Evolutionary conservation across 441 rosid genomes (phyloP), one percentile per base, ranked within the genome.

Genomic region (Eruca vesicaria): DNA sequence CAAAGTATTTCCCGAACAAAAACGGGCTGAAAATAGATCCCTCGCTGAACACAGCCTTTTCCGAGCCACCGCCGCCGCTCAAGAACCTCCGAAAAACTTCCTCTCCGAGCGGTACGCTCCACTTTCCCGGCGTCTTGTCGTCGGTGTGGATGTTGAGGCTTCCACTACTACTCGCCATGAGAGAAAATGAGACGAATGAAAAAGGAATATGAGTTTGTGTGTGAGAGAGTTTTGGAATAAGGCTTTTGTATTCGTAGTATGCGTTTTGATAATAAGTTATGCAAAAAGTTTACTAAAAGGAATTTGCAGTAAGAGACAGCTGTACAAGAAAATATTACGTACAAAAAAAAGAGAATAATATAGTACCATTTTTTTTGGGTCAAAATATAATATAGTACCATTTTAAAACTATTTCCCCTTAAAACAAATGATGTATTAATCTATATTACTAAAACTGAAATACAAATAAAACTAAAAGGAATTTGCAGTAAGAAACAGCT

Each of bases 1-100:
- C 98, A 41, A 94, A 94, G 80, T 79, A 94, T 61, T 94, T 92
- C 2, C 97, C 91, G 20, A 92, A 94, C 85, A 92, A 77, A 67
- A 88, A 81, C 2, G 98, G 97, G 79, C 97, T 90, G 60, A 87
- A 90, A 16, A 90, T 72, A 19, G 96, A 92, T 36, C 96, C 97
- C 19, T 94, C 97, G 2, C 94, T 94, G 59, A 88, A 90, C 60
- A 87, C 86, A 84, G 83, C 86, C 16, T 81, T 84, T 52, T 72
- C 81, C 73, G 80, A 73, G 11, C 69, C 28, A 19, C 84, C 83
- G 74, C 68, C 84, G 3, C 86, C 87, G 11, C 81, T 62, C 56
- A 88, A 56, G 52, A 92, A 82, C 73, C 81, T 80, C 48, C 73
- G 82, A 82, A 92, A 90, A 36, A 78, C 84, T 0, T 89, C 90